These are phyloP conservation scores for Pseudogymnoascus verrucosus DNA, from an alignment of 2,329 filamentous ascomycete species.

Conservation along the genomic window DNA sequence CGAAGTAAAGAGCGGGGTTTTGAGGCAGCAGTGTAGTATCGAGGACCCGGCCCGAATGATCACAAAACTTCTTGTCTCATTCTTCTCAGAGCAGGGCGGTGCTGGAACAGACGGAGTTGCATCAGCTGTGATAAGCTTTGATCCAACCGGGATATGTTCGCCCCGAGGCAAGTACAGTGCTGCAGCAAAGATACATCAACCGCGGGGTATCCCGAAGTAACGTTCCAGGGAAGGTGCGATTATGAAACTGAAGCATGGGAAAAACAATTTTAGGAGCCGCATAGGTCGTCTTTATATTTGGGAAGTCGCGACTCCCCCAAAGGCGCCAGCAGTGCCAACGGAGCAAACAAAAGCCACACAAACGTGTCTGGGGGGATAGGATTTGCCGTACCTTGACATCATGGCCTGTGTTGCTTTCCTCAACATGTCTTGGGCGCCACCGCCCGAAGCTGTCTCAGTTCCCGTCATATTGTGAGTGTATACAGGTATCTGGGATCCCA, in stretches of 20 bases:
- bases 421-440: constrained; percentile 22
- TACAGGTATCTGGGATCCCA: constrained; percentile 3
- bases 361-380: not conserved
- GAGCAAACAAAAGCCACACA: not conserved
- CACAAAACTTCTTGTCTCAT: constrained; percentile 7
- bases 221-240: constrained; percentile 1
- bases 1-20: not conserved
- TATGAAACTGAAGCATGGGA: constrained; percentile 6
- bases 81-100: not conserved
- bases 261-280: constrained; percentile 4
- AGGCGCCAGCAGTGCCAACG: not conserved
- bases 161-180: not conserved
- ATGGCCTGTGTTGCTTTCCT: constrained; percentile 29
- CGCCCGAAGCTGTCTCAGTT: constrained; percentile 5
- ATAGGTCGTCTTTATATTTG: not conserved
- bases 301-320: not conserved
- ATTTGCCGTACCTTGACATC: constrained; percentile 28
- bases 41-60: not conserved
- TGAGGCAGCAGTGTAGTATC: not conserved
- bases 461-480: constrained; percentile 5
- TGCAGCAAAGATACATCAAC: not conserved
- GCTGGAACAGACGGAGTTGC: constrained; percentile 1
- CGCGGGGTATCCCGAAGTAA: constrained; percentile 1
- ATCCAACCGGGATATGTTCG: constrained; percentile 4
- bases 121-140: constrained; percentile 4